Evolutionary conservation across 805 yeast genomes (phyloP).

Genomic region (Kurtzmaniella fragi): DNA sequence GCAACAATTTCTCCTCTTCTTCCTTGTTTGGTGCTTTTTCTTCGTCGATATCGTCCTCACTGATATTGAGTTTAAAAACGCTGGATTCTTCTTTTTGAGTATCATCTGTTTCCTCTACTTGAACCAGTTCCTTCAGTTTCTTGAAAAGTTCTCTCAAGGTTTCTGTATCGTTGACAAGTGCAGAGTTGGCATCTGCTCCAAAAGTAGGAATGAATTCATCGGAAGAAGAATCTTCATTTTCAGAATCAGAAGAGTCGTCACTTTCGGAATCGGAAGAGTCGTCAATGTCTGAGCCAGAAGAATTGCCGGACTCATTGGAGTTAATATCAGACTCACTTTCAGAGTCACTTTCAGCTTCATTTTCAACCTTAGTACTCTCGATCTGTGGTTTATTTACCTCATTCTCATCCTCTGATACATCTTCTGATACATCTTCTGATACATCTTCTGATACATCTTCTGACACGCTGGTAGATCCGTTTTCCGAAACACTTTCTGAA

Average conservation of each 20-base stretch:
- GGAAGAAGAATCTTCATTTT: constrained; percentile 10
- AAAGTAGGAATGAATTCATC: constrained; percentile 55
- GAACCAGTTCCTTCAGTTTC: constrained; percentile 16
- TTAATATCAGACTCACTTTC: too few relatives aligned
- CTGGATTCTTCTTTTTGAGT: constrained; percentile 42
- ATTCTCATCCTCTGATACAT: too few relatives aligned
- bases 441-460: too few relatives aligned
- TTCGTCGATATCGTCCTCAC: constrained; percentile 12
- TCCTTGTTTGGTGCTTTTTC: neutral
- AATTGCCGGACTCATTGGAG: neutral
- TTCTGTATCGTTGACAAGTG: constrained; percentile 46
- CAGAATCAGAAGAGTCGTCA: too few relatives aligned
- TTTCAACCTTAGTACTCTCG: constrained; percentile 3
- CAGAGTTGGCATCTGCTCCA: constrained; percentile 19
- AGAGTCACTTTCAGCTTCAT: constrained; percentile 1
- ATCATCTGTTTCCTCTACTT: constrained; percentile 35
- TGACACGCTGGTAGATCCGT: too few relatives aligned
- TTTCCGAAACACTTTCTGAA: too few relatives aligned
- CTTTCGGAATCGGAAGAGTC: too few relatives aligned
- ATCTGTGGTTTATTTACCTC: too few relatives aligned
- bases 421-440: too few relatives aligned
- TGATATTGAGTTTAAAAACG: constrained; percentile 18
- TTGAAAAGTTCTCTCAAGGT: constrained; percentile 57
- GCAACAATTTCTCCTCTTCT: constrained; percentile 14
- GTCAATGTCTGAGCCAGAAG: constrained; percentile 5